A percentile compares a stretch with the other conserved stretches of the same genome.
These are phyloP conservation scores for Suillus paluster DNA, from an alignment of 768 basidiomycete species.

Conservation along the genomic window DNA sequence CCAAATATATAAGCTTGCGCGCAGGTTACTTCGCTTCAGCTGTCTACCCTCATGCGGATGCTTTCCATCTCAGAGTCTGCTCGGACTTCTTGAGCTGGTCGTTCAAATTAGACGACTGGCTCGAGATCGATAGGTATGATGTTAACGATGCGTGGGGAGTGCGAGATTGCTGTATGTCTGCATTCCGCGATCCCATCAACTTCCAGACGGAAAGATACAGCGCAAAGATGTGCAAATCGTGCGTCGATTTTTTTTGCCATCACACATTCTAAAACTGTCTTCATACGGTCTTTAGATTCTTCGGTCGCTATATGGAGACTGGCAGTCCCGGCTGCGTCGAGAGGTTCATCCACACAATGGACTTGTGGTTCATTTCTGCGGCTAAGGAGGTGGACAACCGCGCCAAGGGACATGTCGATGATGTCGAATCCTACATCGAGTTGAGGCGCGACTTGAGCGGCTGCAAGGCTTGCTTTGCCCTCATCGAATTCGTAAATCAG, in stretches of 20 bases:
- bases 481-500: conserved; percentile 56
- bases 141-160: conserved; percentile 32
- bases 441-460: conserved; percentile 60
- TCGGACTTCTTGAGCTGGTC: conserved; percentile 66
- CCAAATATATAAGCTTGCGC: conserved; percentile 44
- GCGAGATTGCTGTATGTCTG: conserved; percentile 33
- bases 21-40: conserved; percentile 63
- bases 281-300: conserved; percentile 34
- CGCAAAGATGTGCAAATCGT: conserved; percentile 39
- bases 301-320: conserved; percentile 39
- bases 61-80: conserved; percentile 62
- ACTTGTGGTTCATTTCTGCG: conserved; percentile 46
- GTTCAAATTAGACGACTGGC: conserved; percentile 39
- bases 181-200: conserved; percentile 32
- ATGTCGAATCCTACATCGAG: conserved; percentile 55
- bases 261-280: not conserved
- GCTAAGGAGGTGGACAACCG: conserved; percentile 48
- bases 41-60: conserved; percentile 62
- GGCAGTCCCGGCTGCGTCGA: conserved; percentile 44
- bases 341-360: conserved; percentile 46
- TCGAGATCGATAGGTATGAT: conserved; percentile 21
- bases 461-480: conserved; percentile 52
- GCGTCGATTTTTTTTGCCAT: conserved; percentile 15
- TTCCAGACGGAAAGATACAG: conserved; percentile 28
- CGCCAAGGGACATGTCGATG: conserved; percentile 38